Percentiles rank a stretch among this genome's conserved stretches.
phyloP scores from a whole-genome alignment of 805 yeast species.

The Lipomyces yamanashiensis region DNA sequence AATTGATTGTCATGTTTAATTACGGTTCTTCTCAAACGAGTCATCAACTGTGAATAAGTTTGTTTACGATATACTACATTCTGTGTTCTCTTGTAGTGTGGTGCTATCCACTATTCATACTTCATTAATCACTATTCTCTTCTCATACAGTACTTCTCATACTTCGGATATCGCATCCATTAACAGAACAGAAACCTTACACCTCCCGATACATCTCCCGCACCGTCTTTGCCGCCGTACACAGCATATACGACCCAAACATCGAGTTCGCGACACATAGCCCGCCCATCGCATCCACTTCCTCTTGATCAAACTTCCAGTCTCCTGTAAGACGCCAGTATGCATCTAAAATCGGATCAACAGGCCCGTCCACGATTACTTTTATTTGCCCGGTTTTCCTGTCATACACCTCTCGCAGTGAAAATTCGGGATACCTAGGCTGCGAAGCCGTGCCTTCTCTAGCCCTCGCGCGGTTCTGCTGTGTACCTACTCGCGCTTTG shows the following conservation, averaged over 20 bases:
- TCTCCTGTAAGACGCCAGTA: constrained; percentile 25
- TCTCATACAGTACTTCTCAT: no score
- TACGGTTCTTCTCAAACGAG: no score
- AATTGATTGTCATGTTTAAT: no score
- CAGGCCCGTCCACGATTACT: constrained; percentile 7
- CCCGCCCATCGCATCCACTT: constrained; percentile 1
- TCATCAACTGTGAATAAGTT: no score
- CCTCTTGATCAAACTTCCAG: constrained; percentile 12
- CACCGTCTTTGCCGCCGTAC: neutral
- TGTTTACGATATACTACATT: no score
- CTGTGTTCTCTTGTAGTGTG: no score
- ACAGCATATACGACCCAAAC: neutral
- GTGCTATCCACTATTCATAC: no score
- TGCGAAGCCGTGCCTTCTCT: no score
- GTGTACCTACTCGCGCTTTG: neutral
- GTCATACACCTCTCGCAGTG: constrained; percentile 11
- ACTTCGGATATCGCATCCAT: no score
- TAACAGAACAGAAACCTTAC: neutral
- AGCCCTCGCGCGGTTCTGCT: neutral
- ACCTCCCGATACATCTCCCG: neutral
- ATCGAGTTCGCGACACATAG: neutral
- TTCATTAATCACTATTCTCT: no score
- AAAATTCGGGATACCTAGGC: neutral
- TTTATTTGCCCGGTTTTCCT: neutral
- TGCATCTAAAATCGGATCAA: constrained; percentile 25